Evolutionary conservation across 306 rosid species (phyloP), one percentile per base, ranked within the genome.

Genomic region (Cajanus cajan): DNA sequence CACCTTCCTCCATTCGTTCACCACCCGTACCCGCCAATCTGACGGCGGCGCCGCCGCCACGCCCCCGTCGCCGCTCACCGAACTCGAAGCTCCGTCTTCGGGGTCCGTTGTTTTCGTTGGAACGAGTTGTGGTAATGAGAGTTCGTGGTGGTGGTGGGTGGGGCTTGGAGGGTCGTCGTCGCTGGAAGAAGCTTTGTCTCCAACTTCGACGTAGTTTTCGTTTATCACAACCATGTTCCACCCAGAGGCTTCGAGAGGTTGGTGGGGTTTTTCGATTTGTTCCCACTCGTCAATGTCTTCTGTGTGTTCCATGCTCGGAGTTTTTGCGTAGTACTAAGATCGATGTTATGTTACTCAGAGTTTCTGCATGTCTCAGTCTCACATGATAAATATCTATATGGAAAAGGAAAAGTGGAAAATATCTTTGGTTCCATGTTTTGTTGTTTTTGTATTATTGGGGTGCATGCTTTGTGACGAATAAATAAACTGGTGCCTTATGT

Each of bases 261-360:
- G 52, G 16, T 55, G 78, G 31, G 3, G 31, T 28, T 28, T 28
- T 80, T 82, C 82, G 12, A 85, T 82, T 36, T 74, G 73, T 64
- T 85, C 84, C 89, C 89, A 86, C 71, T 86, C 89, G 21, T 78
- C 22, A 12, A 78, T 62, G 22, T 68, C 78, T 37, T 82, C 71
- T 12, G 3, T 12, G 50, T 51, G 1, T 15, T 62, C 84, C 88
- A 85, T 85, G 16, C 37, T 65, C 21, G 8, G 61, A 43, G 19
- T 15, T 68, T 31, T 25, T 12, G 9, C 13, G 15, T 18, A 3
- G 34, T 39, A 40, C 51, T 59, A 59, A 25, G 4, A n/a, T n/a
- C n/a, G n/a, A 4, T 8, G 31, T 54, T 2, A 1, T 9, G 31
- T 28, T 31, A 2, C 14, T 5, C 12, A 39, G 31, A 68, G 71